These are phyloP conservation scores for Amylostereum chailletii DNA, from an alignment of 1,284 basidiomycete species.

Conservation along the genomic window DNA sequence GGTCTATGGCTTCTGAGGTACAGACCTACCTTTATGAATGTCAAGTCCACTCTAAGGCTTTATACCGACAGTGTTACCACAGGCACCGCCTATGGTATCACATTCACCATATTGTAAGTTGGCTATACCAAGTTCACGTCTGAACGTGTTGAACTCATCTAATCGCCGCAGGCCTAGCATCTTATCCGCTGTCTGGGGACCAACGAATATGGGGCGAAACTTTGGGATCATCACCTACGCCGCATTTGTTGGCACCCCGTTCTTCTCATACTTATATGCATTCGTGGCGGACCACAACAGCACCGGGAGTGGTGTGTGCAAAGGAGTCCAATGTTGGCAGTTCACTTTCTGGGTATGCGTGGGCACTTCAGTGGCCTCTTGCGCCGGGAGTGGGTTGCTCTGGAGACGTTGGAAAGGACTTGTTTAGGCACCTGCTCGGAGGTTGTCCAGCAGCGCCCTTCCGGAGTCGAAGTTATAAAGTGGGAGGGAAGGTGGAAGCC, in stretches of 20 bases:
- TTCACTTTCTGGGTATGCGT: slow-evolving; percentile 51
- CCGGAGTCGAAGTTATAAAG: too few species aligned
- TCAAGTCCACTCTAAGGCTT: not conserved
- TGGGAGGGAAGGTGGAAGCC: too few species aligned
- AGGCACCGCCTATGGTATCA: slow-evolving; percentile 57
- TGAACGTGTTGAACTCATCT: not conserved
- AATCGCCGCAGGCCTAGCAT: slow-evolving; percentile 48
- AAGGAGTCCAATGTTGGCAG: slow-evolving; percentile 54
- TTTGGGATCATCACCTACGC: slow-evolving; percentile 67
- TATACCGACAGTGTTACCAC: slow-evolving; percentile 40
- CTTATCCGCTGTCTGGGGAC: slow-evolving; percentile 61
- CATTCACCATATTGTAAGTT: slow-evolving; percentile 63
- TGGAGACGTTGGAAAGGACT: slow-evolving; percentile 56
- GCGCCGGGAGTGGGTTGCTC: slow-evolving; percentile 34
- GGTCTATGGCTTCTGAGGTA: slow-evolving; percentile 59
- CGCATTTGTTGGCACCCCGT: slow-evolving; percentile 62
- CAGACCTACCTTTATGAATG: slow-evolving; percentile 4
- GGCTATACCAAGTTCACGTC: not conserved
- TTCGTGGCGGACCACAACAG: slow-evolving; percentile 46
- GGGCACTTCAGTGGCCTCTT: slow-evolving; percentile 33
- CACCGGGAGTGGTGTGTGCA: slow-evolving; percentile 36
- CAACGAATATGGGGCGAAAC: slow-evolving; percentile 60
- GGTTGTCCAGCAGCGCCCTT: too few species aligned
- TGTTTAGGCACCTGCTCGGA: slow-evolving; percentile 24
- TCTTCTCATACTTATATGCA: slow-evolving; percentile 71